Percentiles rank a stretch among this genome's conserved stretches.
These are phyloP conservation scores for Colletotrichum coccodes DNA, from an alignment of 2,329 filamentous ascomycete genomes.

Conservation along the genomic window DNA sequence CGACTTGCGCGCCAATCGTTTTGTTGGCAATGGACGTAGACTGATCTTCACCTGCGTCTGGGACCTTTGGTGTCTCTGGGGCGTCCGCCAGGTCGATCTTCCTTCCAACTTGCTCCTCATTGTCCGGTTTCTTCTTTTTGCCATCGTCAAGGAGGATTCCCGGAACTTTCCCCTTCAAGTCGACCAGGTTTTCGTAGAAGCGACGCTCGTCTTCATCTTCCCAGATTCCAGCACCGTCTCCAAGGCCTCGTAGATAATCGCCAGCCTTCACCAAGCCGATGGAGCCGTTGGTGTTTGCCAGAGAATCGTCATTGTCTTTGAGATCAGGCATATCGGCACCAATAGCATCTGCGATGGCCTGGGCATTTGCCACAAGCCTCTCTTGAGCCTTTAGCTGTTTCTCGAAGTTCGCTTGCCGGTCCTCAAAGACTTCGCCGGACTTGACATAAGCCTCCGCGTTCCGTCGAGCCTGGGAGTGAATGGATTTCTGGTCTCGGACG, in stretches of 20 bases:
- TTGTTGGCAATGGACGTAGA: conserved; percentile 98
- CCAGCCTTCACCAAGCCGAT: conserved; percentile 95
- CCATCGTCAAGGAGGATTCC: conserved; percentile 91
- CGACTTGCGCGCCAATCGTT: conserved; percentile 96
- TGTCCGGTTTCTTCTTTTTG: conserved; percentile 91
- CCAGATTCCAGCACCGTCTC: conserved; percentile 95
- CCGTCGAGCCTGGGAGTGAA: conserved; percentile 86
- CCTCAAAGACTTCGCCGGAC: conserved; percentile 97
- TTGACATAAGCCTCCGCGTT: conserved; percentile 99
- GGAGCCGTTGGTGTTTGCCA: conserved; percentile 74
- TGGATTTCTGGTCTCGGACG: conserved; percentile 89
- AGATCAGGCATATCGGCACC: conserved; percentile 94
- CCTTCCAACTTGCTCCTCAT: conserved; percentile 85
- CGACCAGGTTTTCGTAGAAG: conserved; percentile 97
- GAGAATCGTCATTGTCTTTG: conserved; percentile 80
- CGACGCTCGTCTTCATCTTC: conserved; percentile 97
- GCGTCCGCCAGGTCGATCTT: conserved; percentile 69
- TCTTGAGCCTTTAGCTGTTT: conserved; percentile 94
- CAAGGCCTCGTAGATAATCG: conserved; percentile 90
- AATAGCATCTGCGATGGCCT: conserved; percentile 88
- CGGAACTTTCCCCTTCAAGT: conserved; percentile 95
- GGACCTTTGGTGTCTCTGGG: conserved; percentile 59
- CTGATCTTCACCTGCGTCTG: conserved; percentile 76
- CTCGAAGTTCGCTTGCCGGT: conserved; percentile 95
- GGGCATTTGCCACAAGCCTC: conserved; percentile 88